Evolutionary conservation across 2,329 filamentous ascomycete genomes (phyloP).

Genomic region (Xylaria sp.): DNA sequence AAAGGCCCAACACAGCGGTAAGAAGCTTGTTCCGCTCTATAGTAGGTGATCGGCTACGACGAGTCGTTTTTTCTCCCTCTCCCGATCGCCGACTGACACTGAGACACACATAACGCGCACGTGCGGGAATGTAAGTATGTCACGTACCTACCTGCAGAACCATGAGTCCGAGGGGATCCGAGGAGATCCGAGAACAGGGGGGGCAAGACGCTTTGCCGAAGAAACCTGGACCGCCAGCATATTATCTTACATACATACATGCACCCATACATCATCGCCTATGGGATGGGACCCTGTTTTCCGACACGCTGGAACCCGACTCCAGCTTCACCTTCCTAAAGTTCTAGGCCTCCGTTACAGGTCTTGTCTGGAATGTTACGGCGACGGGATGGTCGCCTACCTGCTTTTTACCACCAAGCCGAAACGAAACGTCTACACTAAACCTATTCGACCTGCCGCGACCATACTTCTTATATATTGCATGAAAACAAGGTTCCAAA

Average conservation of each 20-base stretch:
- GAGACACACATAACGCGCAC: constrained; percentile 12
- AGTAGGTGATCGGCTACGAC: background rate
- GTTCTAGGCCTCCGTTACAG: background rate
- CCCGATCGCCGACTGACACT: constrained; percentile 12
- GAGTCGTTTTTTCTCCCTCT: no score
- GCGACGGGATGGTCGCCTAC: background rate
- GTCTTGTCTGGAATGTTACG: background rate
- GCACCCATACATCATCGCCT: background rate
- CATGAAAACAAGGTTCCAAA: background rate
- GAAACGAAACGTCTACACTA: background rate
- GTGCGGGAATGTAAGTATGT: background rate
- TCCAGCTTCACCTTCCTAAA: background rate
- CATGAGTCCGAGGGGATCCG: background rate
- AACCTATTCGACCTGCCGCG: background rate
- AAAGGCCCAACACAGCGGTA: constrained; percentile 1
- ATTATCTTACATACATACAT: background rate
- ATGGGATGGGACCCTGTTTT: background rate
- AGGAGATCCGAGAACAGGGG: background rate
- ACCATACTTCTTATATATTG: background rate
- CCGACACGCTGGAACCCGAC: background rate
- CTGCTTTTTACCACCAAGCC: background rate
- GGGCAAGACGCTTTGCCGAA: background rate
- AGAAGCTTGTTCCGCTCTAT: background rate
- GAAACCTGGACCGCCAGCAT: background rate
- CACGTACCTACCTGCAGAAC: background rate